Percentiles rank a stretch among this genome's conserved stretches.
phyloP scores from a whole-genome alignment of 1,139 yeast species.

The Sugiyamaella sp. region DNA sequence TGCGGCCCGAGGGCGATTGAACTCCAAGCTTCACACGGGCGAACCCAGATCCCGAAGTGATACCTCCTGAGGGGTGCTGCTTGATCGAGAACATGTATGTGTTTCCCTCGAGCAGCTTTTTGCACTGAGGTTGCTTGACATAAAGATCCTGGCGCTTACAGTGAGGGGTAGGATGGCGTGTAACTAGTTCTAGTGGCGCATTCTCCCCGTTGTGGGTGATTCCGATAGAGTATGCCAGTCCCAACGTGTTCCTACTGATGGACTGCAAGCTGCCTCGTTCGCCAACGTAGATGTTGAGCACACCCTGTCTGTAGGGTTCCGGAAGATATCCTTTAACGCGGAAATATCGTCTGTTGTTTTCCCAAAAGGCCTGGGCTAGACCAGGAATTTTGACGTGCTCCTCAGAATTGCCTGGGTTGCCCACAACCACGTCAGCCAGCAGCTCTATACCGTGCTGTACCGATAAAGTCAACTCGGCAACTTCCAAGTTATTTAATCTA shows the following conservation, averaged over 20 bases:
- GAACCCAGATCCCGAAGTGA: slow-evolving; percentile 49
- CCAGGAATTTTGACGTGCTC: slow-evolving; percentile 52
- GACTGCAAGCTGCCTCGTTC: slow-evolving; percentile 61
- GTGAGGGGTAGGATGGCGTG: slow-evolving; percentile 70
- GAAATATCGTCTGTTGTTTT: slow-evolving; percentile 63
- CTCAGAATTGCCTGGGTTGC: slow-evolving; percentile 33
- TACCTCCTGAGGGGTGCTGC: slow-evolving; percentile 66
- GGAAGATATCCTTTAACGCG: slow-evolving; percentile 84
- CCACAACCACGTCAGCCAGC: slow-evolving; percentile 52
- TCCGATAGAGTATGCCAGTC: slow-evolving; percentile 76
- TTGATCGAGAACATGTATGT: slow-evolving; percentile 65
- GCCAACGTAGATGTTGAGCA: slow-evolving; percentile 71
- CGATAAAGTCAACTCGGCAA: slow-evolving; percentile 74
- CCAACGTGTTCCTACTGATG: slow-evolving; percentile 53
- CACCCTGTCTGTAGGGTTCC: slow-evolving; percentile 65
- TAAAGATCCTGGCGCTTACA: slow-evolving; percentile 75
- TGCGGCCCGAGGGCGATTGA: slow-evolving; percentile 83
- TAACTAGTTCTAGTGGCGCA: slow-evolving; percentile 64
- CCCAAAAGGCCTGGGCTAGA: slow-evolving; percentile 77
- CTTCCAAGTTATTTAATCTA: slow-evolving; percentile 70
- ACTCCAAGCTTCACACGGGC: slow-evolving; percentile 61
- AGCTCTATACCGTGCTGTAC: slow-evolving; percentile 74
- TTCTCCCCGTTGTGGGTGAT: slow-evolving; percentile 71
- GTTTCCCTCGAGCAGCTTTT: slow-evolving; percentile 57
- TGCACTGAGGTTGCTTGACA: slow-evolving; percentile 81